Percentiles rank a stretch among this genome's conserved stretches.
phyloP scores from a whole-genome alignment of 208 protist genomes.

The Kentomonas sorsogonicus region DNA sequence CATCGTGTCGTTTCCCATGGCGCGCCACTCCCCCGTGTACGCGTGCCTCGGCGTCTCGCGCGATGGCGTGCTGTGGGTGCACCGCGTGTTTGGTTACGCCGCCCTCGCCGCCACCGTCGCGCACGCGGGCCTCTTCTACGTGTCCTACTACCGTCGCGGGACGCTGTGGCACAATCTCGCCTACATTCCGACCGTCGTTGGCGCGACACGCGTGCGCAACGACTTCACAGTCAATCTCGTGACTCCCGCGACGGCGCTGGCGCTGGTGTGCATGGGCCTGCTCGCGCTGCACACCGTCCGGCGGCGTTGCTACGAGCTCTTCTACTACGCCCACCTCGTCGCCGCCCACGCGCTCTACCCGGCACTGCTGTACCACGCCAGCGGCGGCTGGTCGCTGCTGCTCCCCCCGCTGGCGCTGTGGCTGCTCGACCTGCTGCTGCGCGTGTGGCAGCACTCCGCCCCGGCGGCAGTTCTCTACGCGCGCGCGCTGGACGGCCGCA shows the following conservation, averaged over 20 bases:
- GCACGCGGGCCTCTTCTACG: slow-evolving; percentile 23
- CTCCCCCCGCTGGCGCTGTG: slow-evolving; percentile 47
- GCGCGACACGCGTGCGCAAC: slow-evolving; percentile 15
- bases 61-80: slow-evolving; percentile 49
- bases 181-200: slow-evolving; percentile 13
- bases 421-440: slow-evolving; percentile 40
- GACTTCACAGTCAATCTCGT: slow-evolving; percentile 38
- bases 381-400: slow-evolving; percentile 53
- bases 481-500: slow-evolving; percentile 17
- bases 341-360: slow-evolving; percentile 41
- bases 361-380: slow-evolving; percentile 41
- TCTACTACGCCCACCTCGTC: slow-evolving; percentile 63
- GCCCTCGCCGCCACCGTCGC: slow-evolving; percentile 23
- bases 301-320: slow-evolving; percentile 52
- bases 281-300: slow-evolving; percentile 36
- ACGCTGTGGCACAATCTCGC: slow-evolving; percentile 27
- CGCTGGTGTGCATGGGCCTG: slow-evolving; percentile 46
- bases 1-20: slow-evolving; percentile 44
- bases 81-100: slow-evolving; percentile 35
- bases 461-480: slow-evolving; percentile 17
- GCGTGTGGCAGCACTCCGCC: slow-evolving; percentile 34
- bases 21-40: slow-evolving; percentile 42
- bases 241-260: slow-evolving; percentile 30
- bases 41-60: slow-evolving; percentile 42
- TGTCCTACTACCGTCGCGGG: slow-evolving; percentile 21